Base-by-base conservation (phyloP, 106 monocot species). In the Allium cepa region DNA sequence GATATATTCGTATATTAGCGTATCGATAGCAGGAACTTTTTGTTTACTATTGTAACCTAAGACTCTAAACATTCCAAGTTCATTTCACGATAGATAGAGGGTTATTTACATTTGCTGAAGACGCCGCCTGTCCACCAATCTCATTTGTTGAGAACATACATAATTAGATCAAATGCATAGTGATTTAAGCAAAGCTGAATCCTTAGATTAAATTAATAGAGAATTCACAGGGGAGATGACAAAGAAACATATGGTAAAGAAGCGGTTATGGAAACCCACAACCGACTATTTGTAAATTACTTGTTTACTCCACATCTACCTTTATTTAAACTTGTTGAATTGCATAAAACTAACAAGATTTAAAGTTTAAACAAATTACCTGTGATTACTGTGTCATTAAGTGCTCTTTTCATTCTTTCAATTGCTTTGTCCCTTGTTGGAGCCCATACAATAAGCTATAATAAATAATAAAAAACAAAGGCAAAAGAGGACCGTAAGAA, bases 391-490 rank as follows among this genome's bases (percentile, higher is more conserved):
- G 91, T 90, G 75, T 91, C 94, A 74, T 91, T 48, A 50, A 94
- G 83, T 74, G 94, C 94, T 75, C 94, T 83, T 72, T 94, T 94
- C 94, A 94, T 94, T 59, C 94, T 74, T 57, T 94, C 85, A 72
- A 94, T 94, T 71, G 94, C 94, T 69, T 88, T 91, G 75, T 88
- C 87, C 74, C 94, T 83, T 4, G 90, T 94, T 72, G 94, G 94
- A 15, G 87, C 94, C 94, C 94, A 94, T 46, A 94, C 94, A 67
- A 94, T 78, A 71, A 94, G 91, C 94, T 94, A 69, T 36, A 36
- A 36, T 22, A 22, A 27, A 63, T 47, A 18, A 68, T 47, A 48
- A 13, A 18, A 64, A 14, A 77, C 9, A 17, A 18, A 36, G 53
- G 53, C 36, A 36, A 36, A 36, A 36, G 5, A 36, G 5, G 36